Conservation (phyloP, 768 basidiomycete genomes). For the Boletus tomentosulus region DNA sequence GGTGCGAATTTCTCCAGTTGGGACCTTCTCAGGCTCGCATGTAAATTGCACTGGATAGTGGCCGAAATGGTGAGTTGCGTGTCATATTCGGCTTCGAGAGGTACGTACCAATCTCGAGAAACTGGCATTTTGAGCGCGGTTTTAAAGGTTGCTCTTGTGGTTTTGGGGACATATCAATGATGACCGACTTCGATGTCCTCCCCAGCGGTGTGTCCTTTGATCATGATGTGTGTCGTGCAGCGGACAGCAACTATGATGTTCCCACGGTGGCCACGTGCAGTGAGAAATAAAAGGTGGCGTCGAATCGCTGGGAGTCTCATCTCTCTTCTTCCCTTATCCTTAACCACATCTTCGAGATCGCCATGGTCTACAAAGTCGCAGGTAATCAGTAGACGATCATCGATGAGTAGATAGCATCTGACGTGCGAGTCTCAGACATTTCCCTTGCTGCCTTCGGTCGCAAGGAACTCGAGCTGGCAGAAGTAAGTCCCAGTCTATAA, state of each 20-base stretch:
- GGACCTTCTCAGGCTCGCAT: slow-evolving; percentile 43
- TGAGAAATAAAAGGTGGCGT: slow-evolving; percentile 31
- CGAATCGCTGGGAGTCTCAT: slow-evolving; percentile 12
- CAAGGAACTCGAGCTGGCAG: slow-evolving; percentile 99
- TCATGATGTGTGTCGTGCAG: not conserved
- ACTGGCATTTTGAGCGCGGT: slow-evolving; percentile 41
- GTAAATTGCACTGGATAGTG: slow-evolving; percentile 50
- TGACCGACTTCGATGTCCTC: not conserved
- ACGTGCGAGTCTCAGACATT: slow-evolving; percentile 50
- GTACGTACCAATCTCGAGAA: slow-evolving; percentile 54
- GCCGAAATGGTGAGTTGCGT: slow-evolving; percentile 1
- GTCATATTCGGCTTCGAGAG: not conserved
- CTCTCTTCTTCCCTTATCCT: slow-evolving; percentile 22
- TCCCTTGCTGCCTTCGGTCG: slow-evolving; percentile 99
- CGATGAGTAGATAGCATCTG: not conserved
- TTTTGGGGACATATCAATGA: slow-evolving; percentile 3
- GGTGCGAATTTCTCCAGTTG: slow-evolving; percentile 27
- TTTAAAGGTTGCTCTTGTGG: not conserved
- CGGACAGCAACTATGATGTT: slow-evolving; percentile 4
- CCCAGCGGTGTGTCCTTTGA: not conserved
- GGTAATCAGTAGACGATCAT: slow-evolving; percentile 39
- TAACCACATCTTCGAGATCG: slow-evolving; percentile 17
- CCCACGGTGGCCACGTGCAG: slow-evolving; percentile 31
- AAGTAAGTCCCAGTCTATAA: slow-evolving; percentile 50
- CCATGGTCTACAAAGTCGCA: slow-evolving; percentile 88